These are phyloP conservation scores for Tetrapisispora arboricola DNA, from an alignment of 805 yeast genomes.

Conservation along the genomic window DNA sequence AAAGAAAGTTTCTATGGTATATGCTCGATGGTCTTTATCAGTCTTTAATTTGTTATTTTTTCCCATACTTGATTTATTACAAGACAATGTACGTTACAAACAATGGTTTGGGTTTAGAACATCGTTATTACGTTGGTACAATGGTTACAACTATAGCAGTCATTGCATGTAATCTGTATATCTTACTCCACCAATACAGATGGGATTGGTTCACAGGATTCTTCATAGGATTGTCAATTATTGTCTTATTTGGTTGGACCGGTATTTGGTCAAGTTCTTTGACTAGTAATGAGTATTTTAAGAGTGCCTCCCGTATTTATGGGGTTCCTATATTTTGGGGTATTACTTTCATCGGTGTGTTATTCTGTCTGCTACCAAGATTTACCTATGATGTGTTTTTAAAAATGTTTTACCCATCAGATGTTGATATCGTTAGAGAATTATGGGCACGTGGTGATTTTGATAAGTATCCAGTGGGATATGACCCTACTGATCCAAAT, in stretches of 20 bases:
- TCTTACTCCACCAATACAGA: constrained; percentile 56
- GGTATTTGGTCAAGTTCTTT: constrained; percentile 63
- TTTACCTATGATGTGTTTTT: constrained; percentile 47
- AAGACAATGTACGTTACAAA: constrained; percentile 35
- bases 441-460: constrained; percentile 57
- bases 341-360: constrained; percentile 48
- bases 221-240: constrained; percentile 45
- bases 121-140: constrained; percentile 65
- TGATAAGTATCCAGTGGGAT: constrained; percentile 51
- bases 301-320: constrained; percentile 55
- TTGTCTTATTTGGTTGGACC: constrained; percentile 65
- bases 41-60: constrained; percentile 60
- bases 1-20: constrained; percentile 56
- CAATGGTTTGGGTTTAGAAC: constrained; percentile 54
- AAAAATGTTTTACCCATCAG: constrained; percentile 50
- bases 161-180: constrained; percentile 54
- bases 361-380: constrained; percentile 60
- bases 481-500: constrained; percentile 78
- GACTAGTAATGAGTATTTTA: constrained; percentile 51
- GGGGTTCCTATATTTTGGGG: constrained; percentile 61
- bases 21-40: constrained; percentile 77
- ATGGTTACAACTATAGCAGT: constrained; percentile 59
- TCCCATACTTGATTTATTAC: constrained; percentile 51
- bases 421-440: constrained; percentile 66
- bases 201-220: constrained; percentile 73